Evolutionary conservation across 2,329 filamentous ascomycete genomes (phyloP).

Genomic region (Colletotrichum cereale): DNA sequence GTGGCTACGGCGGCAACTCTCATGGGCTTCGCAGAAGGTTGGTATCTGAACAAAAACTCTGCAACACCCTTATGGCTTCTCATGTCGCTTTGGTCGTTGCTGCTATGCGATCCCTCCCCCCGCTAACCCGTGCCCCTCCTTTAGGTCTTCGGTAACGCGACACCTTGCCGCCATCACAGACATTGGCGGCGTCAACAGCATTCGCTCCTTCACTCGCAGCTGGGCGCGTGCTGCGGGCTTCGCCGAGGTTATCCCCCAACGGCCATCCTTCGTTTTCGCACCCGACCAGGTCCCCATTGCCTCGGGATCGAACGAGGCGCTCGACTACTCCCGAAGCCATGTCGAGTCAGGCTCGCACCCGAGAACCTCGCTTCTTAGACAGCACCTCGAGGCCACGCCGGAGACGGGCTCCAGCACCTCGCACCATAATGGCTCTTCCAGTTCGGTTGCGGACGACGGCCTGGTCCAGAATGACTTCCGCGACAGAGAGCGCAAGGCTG

Average conservation of each 20-base stretch:
- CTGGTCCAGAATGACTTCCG: constrained; percentile 48
- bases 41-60: constrained; percentile 10
- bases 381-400: constrained; percentile 60
- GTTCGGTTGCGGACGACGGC: constrained; percentile 36
- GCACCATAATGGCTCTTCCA: constrained; percentile 34
- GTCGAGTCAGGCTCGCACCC: constrained; percentile 52
- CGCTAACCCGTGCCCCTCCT: constrained; percentile 18
- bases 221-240: constrained; percentile 94
- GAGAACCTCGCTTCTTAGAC: constrained; percentile 61
- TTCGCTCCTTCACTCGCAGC: constrained; percentile 91
- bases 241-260: constrained; percentile 85
- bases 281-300: constrained; percentile 65
- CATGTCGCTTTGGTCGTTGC: constrained; percentile 4
- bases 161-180: constrained; percentile 72
- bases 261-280: constrained; percentile 78
- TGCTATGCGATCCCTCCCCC: constrained; percentile 43
- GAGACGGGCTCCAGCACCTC: constrained; percentile 28
- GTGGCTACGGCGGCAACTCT: constrained; percentile 46
- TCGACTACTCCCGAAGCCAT: constrained; percentile 57
- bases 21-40: constrained; percentile 52
- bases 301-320: constrained; percentile 49
- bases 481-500: constrained; percentile 62
- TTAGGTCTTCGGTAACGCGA: constrained; percentile 70
- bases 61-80: neutral
- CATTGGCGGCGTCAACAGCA: constrained; percentile 91